These are phyloP conservation scores for Pleurotus ostreatus DNA, from an alignment of 768 basidiomycete species.

Conservation along the genomic window DNA sequence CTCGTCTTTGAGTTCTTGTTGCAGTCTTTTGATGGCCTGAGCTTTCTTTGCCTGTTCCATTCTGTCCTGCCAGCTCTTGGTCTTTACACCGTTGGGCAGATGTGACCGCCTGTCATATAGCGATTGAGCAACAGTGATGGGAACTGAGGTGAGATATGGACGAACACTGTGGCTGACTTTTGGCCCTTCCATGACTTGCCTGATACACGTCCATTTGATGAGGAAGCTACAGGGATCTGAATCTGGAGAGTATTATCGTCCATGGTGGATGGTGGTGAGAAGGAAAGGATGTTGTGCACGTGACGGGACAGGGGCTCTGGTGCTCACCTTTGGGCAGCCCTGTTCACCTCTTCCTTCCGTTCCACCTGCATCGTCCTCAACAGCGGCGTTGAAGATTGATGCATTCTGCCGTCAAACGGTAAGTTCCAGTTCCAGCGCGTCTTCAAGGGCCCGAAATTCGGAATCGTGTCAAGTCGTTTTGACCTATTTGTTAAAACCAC, in stretches of 20 bases:
- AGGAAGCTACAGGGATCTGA: slow-evolving; percentile 41
- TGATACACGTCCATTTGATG: slow-evolving; percentile 62
- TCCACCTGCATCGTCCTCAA: neutral
- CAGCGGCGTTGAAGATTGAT: slow-evolving; percentile 6
- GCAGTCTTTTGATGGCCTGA: slow-evolving; percentile 68
- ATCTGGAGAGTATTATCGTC: slow-evolving; percentile 6
- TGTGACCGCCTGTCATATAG: slow-evolving; percentile 55
- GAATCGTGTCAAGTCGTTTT: slow-evolving; percentile 8
- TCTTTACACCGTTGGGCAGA: slow-evolving; percentile 59
- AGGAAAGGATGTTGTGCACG: neutral
- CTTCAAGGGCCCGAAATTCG: neutral
- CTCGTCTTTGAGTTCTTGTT: slow-evolving; percentile 72
- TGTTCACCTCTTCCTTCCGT: neutral
- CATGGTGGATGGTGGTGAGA: neutral
- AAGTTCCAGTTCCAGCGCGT: neutral
- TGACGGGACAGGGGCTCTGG: neutral
- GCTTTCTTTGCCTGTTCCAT: slow-evolving; percentile 66
- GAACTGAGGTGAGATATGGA: slow-evolving; percentile 11
- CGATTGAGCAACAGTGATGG: neutral
- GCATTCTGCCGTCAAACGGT: slow-evolving; percentile 2
- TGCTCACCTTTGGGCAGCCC: slow-evolving; percentile 2
- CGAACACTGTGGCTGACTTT: slow-evolving; percentile 51
- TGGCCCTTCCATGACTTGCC: slow-evolving; percentile 64
- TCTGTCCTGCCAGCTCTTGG: slow-evolving; percentile 62
- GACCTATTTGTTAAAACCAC: slow-evolving; percentile 8